These are phyloP conservation scores for Flaveria brownii DNA, from an alignment of 129 eudicot species.

Conservation along the genomic window DNA sequence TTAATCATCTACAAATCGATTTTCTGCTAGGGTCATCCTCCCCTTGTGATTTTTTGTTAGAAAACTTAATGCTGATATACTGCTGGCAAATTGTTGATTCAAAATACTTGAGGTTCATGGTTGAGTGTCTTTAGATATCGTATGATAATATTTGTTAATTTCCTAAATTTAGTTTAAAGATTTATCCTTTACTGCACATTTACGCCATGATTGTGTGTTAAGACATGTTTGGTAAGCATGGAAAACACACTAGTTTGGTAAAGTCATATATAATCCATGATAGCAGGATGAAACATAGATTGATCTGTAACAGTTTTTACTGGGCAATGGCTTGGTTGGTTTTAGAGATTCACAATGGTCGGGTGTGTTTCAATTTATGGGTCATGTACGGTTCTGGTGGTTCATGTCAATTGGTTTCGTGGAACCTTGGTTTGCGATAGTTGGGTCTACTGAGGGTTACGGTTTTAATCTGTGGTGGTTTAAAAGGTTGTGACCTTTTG, in stretches of 20 bases:
- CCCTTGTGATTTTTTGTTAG: conserved; percentile 19
- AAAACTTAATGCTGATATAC: not conserved
- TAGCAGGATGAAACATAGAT: not conserved
- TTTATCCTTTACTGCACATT: not conserved
- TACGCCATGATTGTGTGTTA: not conserved
- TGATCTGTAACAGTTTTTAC: not conserved
- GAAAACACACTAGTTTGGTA: not conserved
- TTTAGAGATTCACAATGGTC: too few species aligned
- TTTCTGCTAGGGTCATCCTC: conserved; percentile 23
- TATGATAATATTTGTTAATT: not conserved
- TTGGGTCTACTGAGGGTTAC: too few species aligned
- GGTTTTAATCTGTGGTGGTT: too few species aligned
- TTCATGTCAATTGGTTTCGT: too few species aligned
- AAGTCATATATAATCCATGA: not conserved
- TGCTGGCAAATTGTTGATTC: conserved; percentile 10
- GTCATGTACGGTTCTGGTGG: too few species aligned
- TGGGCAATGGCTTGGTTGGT: too few species aligned
- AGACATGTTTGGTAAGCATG: not conserved
- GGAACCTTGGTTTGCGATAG: too few species aligned
- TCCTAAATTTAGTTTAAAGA: not conserved
- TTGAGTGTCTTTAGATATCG: conserved; percentile 9
- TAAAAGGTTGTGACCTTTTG: too few species aligned
- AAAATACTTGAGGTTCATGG: conserved; percentile 5
- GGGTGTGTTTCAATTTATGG: too few species aligned
- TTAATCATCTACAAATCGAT: not conserved